Percentiles rank a stretch among this genome's conserved stretches.
Conservation (phyloP, 2,329 filamentous ascomycete genomes). For the Ascochyta clinopodiicola region DNA sequence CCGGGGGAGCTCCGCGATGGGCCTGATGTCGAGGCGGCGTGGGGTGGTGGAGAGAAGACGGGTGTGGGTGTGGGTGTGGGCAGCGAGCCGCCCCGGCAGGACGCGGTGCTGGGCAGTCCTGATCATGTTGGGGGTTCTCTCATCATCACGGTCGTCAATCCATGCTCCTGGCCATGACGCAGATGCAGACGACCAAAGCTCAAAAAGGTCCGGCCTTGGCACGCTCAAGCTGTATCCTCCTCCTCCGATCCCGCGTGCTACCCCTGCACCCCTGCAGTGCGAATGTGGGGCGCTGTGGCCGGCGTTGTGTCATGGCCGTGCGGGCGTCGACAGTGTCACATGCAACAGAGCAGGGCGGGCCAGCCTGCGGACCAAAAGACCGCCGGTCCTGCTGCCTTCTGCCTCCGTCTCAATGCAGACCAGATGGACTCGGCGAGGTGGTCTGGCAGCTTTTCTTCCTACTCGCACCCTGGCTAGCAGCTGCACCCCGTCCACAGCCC, state of each 20-base stretch:
- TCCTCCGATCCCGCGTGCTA: neutral
- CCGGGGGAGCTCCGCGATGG: slow-evolving; percentile 42
- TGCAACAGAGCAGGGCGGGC: slow-evolving; percentile 6
- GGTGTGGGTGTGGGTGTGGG: neutral
- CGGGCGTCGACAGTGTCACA: slow-evolving; percentile 1
- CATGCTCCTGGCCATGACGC: neutral
- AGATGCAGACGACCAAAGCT: neutral
- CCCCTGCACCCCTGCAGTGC: slow-evolving; percentile 1
- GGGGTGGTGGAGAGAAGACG: slow-evolving; percentile 37
- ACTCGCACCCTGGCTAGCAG: neutral
- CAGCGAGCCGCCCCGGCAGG: slow-evolving; percentile 33
- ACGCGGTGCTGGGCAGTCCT: slow-evolving; percentile 26
- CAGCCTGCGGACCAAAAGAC: slow-evolving; percentile 22
- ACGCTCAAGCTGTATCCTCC: neutral
- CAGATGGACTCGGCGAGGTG: slow-evolving; percentile 1
- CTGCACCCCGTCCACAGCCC: no score
- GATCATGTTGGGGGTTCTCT: neutral
- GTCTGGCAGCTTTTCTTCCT: slow-evolving; percentile 1
- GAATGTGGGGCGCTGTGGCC: slow-evolving; percentile 3
- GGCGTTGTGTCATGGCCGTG: slow-evolving; percentile 18
- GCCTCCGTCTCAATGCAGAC: slow-evolving; percentile 9
- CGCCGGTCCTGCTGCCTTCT: neutral
- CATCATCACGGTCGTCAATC: neutral
- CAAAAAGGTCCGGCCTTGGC: slow-evolving; percentile 4
- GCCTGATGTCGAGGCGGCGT: slow-evolving; percentile 31